Conservation (phyloP, 2,329 filamentous ascomycete species). For the Aspergillus hortae region DNA sequence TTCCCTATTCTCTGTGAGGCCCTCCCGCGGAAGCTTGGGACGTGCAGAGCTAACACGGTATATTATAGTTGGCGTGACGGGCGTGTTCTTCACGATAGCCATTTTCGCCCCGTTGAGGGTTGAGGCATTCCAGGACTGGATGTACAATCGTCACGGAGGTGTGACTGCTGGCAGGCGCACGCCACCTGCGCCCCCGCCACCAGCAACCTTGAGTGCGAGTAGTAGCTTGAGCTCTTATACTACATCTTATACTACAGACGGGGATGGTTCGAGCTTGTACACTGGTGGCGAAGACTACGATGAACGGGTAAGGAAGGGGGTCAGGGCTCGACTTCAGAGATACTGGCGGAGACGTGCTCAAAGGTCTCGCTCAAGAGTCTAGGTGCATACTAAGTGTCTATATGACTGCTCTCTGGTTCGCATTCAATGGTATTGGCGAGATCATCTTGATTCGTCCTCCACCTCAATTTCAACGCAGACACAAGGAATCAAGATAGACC, state of each 20-base stretch:
- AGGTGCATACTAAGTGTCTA: too few relatives aligned
- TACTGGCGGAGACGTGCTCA: not conserved
- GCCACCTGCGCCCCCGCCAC: not conserved
- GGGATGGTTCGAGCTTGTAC: too few relatives aligned
- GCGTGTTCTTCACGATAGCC: not conserved
- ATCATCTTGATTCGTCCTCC: too few relatives aligned
- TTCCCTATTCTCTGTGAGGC: not conserved
- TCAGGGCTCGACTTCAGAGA: not conserved
- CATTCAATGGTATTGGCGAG: too few relatives aligned
- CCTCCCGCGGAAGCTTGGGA: not conserved
- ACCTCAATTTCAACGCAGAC: too few relatives aligned
- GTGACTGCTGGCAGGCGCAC: not conserved
- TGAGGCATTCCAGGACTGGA: not conserved
- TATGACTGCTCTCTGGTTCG: too few relatives aligned
- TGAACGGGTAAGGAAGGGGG: not conserved
- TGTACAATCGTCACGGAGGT: not conserved
- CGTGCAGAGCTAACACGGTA: not conserved
- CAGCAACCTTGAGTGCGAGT: not conserved
- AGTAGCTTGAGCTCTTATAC: too few relatives aligned
- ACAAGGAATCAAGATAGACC: slow-evolving; percentile 10
- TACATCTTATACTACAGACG: too few relatives aligned
- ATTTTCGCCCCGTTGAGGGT: not conserved
- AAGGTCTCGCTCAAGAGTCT: not conserved
- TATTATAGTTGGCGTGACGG: not conserved
- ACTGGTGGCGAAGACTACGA: not conserved